These are phyloP conservation scores for Aspergillus sp. DNA, from an alignment of 2,329 filamentous ascomycete genomes.

Conservation along the genomic window DNA sequence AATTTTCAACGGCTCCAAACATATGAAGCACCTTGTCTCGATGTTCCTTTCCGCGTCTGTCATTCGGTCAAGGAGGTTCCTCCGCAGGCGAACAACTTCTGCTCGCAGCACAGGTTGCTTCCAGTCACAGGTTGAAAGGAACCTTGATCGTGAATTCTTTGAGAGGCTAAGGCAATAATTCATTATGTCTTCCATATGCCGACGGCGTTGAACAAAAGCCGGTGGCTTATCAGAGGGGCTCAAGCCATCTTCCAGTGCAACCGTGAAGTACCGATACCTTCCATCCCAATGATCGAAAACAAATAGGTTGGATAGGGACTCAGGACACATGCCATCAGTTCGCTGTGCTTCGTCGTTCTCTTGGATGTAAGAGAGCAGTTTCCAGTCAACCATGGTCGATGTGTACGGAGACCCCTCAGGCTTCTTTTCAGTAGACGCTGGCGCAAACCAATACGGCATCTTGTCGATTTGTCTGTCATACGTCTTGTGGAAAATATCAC, in stretches of 20 bases:
- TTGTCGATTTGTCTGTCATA: conserved; percentile 56
- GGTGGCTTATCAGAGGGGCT: conserved; percentile 27
- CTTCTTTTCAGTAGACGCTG: conserved; percentile 30
- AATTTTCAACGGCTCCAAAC: conserved; percentile 65
- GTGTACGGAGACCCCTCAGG: conserved; percentile 2
- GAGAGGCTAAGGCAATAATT: conserved; percentile 76
- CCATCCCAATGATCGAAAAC: conserved; percentile 50
- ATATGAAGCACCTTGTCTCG: conserved; percentile 54
- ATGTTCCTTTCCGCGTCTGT: conserved; percentile 41
- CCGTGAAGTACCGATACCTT: conserved; percentile 49
- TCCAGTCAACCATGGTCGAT: conserved; percentile 37
- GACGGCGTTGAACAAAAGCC: conserved; percentile 25
- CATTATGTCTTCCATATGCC: conserved; percentile 56
- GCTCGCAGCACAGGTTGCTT: conserved; percentile 76
- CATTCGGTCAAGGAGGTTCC: conserved; percentile 69
- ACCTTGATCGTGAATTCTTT: conserved; percentile 46
- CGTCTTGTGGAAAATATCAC: conserved; percentile 80
- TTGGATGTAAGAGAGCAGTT: conserved; percentile 25
- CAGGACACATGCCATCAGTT: conserved; percentile 30
- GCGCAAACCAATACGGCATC: conserved; percentile 77
- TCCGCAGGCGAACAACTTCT: conserved; percentile 63
- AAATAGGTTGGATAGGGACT: conserved; percentile 41
- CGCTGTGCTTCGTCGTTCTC: conserved; percentile 37
- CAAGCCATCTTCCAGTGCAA: conserved; percentile 22
- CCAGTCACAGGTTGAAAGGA: conserved; percentile 45